Evolutionary conservation across 192 early-diverging fungal species (phyloP).

Genomic region (Lobosporangium transversale): DNA sequence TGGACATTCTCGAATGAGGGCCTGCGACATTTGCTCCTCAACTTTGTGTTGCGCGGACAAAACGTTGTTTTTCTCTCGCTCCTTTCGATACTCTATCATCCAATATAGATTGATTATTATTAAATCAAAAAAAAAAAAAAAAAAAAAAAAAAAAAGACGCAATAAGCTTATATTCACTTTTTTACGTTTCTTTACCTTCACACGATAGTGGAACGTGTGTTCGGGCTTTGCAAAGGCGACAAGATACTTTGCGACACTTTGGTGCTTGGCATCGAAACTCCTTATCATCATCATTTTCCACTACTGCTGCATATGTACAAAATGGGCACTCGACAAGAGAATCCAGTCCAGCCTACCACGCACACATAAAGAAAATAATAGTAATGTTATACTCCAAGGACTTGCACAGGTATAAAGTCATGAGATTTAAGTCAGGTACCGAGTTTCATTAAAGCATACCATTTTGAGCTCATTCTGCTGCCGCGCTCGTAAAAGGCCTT

Average conservation of each 20-base stretch:
- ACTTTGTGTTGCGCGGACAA: constrained; percentile 58
- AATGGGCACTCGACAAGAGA: constrained; percentile 58
- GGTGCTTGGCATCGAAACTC: constrained; percentile 62
- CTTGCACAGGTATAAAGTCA: too few species aligned
- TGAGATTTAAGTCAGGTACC: too few species aligned
- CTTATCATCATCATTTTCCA: constrained; percentile 56
- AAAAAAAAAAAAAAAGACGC: too few species aligned
- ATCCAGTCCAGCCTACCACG: constrained; percentile 56
- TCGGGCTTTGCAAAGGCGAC: constrained; percentile 55
- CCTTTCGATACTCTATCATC: constrained; percentile 52
- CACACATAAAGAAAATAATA: background rate
- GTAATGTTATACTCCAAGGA: too few species aligned
- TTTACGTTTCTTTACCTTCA: constrained; percentile 55
- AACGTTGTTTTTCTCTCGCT: constrained; percentile 45
- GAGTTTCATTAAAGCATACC: too few species aligned
- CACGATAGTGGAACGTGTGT: constrained; percentile 66
- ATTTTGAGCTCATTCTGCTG: constrained; percentile 58
- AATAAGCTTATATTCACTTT: too few species aligned
- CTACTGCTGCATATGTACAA: constrained; percentile 54
- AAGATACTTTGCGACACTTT: constrained; percentile 58
- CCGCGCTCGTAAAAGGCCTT: constrained; percentile 52
- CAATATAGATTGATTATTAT: background rate
- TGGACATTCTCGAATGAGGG: constrained; percentile 63
- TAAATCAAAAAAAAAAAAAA: background rate
- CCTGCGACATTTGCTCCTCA: constrained; percentile 67